phyloP scores from a whole-genome alignment of 176 grass and related monocot genomes.

The Otatea glauca region DNA sequence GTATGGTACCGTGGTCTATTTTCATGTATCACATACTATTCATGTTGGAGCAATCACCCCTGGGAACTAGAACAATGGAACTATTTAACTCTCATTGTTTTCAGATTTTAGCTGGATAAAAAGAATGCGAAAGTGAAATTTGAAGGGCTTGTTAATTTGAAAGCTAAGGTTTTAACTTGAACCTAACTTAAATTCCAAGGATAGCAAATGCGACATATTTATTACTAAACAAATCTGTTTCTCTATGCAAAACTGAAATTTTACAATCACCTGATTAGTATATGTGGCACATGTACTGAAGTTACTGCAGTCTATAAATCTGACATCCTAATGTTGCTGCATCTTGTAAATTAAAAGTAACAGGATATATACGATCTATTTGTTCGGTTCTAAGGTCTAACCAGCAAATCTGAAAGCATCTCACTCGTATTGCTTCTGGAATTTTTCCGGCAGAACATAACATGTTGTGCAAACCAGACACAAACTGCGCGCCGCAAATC shows the following conservation, averaged over 20 bases:
- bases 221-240: neutral
- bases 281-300: neutral
- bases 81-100: neutral
- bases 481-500: slow-evolving; percentile 54
- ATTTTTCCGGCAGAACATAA: slow-evolving; percentile 45
- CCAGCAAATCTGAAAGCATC: neutral
- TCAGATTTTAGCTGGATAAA: neutral
- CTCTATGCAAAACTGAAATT: neutral
- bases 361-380: neutral
- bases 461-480: slow-evolving; percentile 65
- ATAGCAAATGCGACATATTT: neutral
- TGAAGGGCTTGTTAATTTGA: neutral
- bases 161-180: neutral
- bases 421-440: neutral
- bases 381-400: neutral
- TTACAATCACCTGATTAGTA: neutral
- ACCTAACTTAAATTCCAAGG: neutral
- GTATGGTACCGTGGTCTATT: neutral
- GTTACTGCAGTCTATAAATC: neutral
- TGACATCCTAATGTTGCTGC: neutral
- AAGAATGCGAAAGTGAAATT: neutral
- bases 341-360: neutral
- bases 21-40: neutral
- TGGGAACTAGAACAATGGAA: neutral
- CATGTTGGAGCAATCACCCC: neutral